phyloP scores from a whole-genome alignment of 1,284 basidiomycete genomes.

The Cryptococcus amylolentus region DNA sequence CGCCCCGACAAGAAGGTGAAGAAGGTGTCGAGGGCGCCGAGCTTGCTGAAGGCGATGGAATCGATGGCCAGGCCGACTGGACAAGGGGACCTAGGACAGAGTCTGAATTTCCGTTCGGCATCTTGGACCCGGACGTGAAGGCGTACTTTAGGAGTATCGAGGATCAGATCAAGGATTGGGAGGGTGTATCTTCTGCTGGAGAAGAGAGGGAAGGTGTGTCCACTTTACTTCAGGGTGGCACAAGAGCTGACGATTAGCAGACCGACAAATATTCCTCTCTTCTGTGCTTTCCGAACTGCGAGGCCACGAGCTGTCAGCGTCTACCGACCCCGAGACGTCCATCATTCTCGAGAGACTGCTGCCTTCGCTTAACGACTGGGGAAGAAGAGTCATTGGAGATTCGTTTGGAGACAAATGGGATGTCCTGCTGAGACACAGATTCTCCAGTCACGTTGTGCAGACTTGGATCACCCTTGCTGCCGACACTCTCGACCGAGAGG shows the following conservation, averaged over 20 bases:
- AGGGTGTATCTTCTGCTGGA: constrained; percentile 52
- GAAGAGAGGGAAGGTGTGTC: constrained; percentile 68
- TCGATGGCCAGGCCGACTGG: constrained; percentile 26
- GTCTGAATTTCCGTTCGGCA: constrained; percentile 77
- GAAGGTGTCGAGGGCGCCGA: background rate
- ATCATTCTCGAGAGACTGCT: constrained; percentile 79
- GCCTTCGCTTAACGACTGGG: constrained; percentile 91
- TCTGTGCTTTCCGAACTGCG: constrained; percentile 79
- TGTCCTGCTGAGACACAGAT: constrained; percentile 69
- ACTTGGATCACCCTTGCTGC: constrained; percentile 70
- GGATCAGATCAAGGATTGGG: constrained; percentile 79
- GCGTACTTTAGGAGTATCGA: constrained; percentile 87
- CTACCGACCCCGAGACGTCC: constrained; percentile 88
- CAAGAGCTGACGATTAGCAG: constrained; percentile 49
- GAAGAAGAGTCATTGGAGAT: constrained; percentile 79
- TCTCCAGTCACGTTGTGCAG: constrained; percentile 89
- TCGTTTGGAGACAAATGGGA: constrained; percentile 79
- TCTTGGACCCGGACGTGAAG: constrained; percentile 80
- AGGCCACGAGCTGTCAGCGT: constrained; percentile 78
- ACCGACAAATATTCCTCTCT: constrained; percentile 74
- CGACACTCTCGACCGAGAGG: constrained; percentile 79
- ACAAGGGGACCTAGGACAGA: constrained; percentile 47
- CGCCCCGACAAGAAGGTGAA: constrained; percentile 6
- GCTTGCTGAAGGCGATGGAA: too few species aligned
- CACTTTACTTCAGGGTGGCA: background rate